A percentile compares a stretch with the other conserved stretches of the same genome.
These are phyloP conservation scores for Ophiostoma sp. DNA, from an alignment of 2,329 filamentous ascomycete species.

Conservation along the genomic window DNA sequence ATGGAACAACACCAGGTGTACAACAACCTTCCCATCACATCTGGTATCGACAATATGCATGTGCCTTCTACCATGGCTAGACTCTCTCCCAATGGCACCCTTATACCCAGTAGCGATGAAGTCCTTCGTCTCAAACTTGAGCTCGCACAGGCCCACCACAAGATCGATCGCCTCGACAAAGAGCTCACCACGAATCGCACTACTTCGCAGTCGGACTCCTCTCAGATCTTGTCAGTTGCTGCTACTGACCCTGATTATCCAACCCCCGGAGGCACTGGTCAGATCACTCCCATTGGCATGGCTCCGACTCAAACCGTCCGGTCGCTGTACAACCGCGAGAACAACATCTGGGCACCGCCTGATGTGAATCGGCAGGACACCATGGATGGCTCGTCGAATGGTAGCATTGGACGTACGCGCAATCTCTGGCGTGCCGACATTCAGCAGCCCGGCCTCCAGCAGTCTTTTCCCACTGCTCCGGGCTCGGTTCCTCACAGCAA, in stretches of 20 bases:
- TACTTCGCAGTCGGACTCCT: conserved; percentile 50
- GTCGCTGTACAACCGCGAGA: conserved; percentile 39
- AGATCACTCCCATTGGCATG: conserved; percentile 23
- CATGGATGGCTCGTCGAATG: conserved; percentile 48
- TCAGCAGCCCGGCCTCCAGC: conserved; percentile 38
- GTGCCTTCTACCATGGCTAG: conserved; percentile 43
- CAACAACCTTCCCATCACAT: conserved; percentile 52
- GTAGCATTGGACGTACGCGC: conserved; percentile 26
- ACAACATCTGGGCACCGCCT: conserved; percentile 46
- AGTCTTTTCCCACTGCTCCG: conserved; percentile 26
- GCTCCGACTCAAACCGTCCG: conserved; percentile 32
- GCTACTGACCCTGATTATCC: conserved; percentile 37
- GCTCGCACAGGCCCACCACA: conserved; percentile 63
- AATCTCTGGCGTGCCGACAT: conserved; percentile 31
- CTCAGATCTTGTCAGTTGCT: conserved; percentile 46
- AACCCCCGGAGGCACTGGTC: conserved; percentile 8
- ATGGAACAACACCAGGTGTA: conserved; percentile 48
- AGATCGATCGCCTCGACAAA: conserved; percentile 65
- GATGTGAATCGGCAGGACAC: conserved; percentile 55
- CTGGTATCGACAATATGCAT: conserved; percentile 45
- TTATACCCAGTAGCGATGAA: conserved; percentile 46
- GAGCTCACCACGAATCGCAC: conserved; percentile 61
- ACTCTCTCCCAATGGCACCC: conserved; percentile 46
- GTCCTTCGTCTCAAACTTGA: conserved; percentile 63
- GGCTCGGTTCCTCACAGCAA: conserved; percentile 34